phyloP scores from a whole-genome alignment of 306 rosid genomes.

The Dicorynia guianensis region DNA sequence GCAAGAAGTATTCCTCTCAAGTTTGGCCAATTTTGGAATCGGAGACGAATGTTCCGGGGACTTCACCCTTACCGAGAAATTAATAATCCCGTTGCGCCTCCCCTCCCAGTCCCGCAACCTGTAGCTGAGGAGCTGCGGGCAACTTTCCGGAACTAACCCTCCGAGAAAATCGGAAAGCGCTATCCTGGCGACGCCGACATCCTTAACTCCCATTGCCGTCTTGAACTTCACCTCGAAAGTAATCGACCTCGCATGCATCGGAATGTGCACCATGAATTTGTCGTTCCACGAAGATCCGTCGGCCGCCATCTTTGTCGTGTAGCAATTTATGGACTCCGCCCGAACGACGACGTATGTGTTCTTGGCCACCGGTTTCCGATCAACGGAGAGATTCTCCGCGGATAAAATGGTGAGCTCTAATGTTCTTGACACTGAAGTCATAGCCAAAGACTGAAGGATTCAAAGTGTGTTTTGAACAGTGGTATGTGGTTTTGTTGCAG shows the following conservation, averaged over 20 bases:
- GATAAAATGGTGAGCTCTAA: constrained; percentile 62
- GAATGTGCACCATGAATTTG: constrained; percentile 51
- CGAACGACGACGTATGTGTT: constrained; percentile 53
- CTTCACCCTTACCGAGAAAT: constrained; percentile 54
- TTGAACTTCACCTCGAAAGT: constrained; percentile 59
- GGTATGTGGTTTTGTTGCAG: too few species aligned
- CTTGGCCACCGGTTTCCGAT: constrained; percentile 39
- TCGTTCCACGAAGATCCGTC: constrained; percentile 59
- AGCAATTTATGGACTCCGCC: constrained; percentile 31
- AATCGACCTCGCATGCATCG: constrained; percentile 44
- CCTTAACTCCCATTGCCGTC: constrained; percentile 29
- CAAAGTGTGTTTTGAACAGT: too few species aligned
- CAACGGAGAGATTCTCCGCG: constrained; percentile 41
- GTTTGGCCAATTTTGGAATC: not conserved
- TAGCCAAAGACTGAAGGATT: not conserved
- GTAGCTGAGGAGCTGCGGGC: constrained; percentile 57
- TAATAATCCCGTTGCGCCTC: constrained; percentile 58
- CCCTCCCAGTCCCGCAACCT: constrained; percentile 61
- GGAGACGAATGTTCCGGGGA: not conserved
- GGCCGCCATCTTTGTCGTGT: constrained; percentile 41
- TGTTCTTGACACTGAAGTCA: constrained; percentile 21
- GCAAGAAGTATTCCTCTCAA: not conserved
- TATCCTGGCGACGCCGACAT: constrained; percentile 52
- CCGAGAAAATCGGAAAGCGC: constrained; percentile 50
- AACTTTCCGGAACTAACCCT: constrained; percentile 34